Conservation (phyloP, 345 rosid species). For the Euphorbia peplus region DNA sequence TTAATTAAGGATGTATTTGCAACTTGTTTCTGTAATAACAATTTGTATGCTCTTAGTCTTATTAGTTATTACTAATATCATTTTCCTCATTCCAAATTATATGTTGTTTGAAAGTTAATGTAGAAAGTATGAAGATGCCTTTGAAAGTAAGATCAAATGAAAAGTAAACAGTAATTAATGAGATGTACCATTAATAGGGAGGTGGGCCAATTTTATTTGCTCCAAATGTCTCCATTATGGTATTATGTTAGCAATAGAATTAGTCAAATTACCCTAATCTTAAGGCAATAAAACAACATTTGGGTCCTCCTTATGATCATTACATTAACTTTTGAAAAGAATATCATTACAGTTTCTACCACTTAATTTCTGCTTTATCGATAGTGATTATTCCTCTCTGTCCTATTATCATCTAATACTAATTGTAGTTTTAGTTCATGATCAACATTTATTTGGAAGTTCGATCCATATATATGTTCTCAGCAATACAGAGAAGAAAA, state of each 20-base stretch:
- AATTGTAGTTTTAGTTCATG: too few species aligned
- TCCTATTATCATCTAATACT: not conserved
- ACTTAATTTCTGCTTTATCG: not conserved
- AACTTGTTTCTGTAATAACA: too few species aligned
- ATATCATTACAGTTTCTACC: not conserved
- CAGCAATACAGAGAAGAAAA: too few species aligned
- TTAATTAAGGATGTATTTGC: too few species aligned
- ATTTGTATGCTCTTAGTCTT: too few species aligned
- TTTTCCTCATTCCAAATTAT: not conserved
- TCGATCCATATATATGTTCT: too few species aligned
- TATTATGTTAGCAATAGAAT: not conserved
- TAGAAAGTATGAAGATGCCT: not conserved
- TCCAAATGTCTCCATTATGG: not conserved
- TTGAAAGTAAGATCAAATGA: not conserved
- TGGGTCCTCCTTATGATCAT: not conserved
- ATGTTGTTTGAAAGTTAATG: not conserved
- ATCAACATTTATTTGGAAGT: too few species aligned
- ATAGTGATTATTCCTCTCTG: not conserved
- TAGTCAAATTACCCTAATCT: constrained; percentile 5
- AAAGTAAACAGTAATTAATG: not conserved
- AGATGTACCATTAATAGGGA: constrained; percentile 8
- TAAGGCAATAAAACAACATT: not conserved
- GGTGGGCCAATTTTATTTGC: not conserved
- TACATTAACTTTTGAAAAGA: not conserved
- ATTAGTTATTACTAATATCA: too few species aligned